These are phyloP conservation scores for Nigrospora sphaerica DNA, from an alignment of 2,329 filamentous ascomycete species.

Conservation along the genomic window DNA sequence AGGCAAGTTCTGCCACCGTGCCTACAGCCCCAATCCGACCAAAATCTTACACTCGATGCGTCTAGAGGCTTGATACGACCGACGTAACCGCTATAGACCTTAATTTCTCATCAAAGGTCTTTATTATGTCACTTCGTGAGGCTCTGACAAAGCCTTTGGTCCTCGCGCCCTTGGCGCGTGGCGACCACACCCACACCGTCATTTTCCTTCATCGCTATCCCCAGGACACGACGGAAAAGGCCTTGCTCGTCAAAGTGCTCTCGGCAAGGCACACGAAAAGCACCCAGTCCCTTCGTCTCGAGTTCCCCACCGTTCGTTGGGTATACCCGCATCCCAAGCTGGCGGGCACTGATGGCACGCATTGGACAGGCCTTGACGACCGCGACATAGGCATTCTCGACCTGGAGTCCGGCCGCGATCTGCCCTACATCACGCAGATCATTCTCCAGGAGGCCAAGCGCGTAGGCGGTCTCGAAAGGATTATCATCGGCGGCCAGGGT, in stretches of 20 bases:
- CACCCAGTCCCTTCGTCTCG: constrained; percentile 5
- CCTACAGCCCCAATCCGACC: too few relatives aligned
- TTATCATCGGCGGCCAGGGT: constrained; percentile 12
- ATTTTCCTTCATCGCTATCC: constrained; percentile 12
- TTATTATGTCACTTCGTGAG: constrained; percentile 5
- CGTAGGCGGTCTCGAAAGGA: constrained; percentile 7
- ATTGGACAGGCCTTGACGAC: constrained; percentile 5
- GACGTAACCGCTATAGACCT: too few relatives aligned
- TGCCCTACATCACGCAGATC: constrained; percentile 12
- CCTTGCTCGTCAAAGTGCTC: constrained; percentile 8
- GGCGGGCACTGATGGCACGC: neutral
- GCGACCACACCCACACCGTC: constrained; percentile 11
- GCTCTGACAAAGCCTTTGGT: constrained; percentile 6
- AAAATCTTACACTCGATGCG: too few relatives aligned
- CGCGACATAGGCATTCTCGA: constrained; percentile 4
- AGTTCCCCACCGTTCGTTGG: constrained; percentile 11
- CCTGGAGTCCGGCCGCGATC: neutral
- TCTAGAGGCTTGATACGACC: too few relatives aligned
- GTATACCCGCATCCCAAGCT: constrained; percentile 10
- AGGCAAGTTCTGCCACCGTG: too few relatives aligned
- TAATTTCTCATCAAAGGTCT: too few relatives aligned
- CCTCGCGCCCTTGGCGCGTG: constrained; percentile 2
- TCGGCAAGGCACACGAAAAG: constrained; percentile 6
- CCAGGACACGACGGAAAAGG: constrained; percentile 3
- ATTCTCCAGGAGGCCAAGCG: constrained; percentile 9